Base-by-base conservation (phyloP, 306 rosid species). In the Vigna angularis region DNA sequence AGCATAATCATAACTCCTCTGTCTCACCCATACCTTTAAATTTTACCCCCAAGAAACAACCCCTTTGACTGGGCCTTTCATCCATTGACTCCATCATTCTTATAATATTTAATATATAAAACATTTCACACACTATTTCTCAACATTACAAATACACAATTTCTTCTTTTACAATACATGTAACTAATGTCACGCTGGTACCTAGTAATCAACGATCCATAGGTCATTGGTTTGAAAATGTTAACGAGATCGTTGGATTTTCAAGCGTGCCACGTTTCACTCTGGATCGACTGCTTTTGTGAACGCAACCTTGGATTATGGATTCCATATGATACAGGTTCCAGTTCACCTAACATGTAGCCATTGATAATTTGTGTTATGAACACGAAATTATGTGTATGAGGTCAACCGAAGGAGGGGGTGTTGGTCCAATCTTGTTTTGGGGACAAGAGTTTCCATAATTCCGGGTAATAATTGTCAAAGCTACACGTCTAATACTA, bases 381-480 rank as follows among this genome's bases (percentile, higher is more conserved):
- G 38, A 34, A 34, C 7, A 34, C 7, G 38, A 5, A 6, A 32
- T 32, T 4, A 32, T 32, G 73, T 74, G n/a, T 42, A 34, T 66
- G 69, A 64, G 79, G 84, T 73, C 81, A 79, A 70, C 79, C 78
- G 75, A 75, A 63, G 48, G 34, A 38, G 28, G 28, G 16, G 72
- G 70, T 84, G 84, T 75, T 75, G 82, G 81, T 76, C 79, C 76
- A 84, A 47, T 79, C 56, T 65, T 84, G 84, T 26, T 79, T 77
- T 20, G n/a, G 26, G 81, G 78, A 77, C 77, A 75, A 70, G 56
- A 50, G 20, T 66, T 82, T 72, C 86, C 86, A 50, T 79, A 82
- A 71, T 65, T 82, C 66, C 74, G 26, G 86, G 82, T 67, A 56
- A 82, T 85, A 73, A 85, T 85, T 81, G 85, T 85, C 85, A 81